Evolutionary conservation across 2,329 filamentous ascomycete genomes (phyloP).

Genomic region (Aspergillus luchuensis): DNA sequence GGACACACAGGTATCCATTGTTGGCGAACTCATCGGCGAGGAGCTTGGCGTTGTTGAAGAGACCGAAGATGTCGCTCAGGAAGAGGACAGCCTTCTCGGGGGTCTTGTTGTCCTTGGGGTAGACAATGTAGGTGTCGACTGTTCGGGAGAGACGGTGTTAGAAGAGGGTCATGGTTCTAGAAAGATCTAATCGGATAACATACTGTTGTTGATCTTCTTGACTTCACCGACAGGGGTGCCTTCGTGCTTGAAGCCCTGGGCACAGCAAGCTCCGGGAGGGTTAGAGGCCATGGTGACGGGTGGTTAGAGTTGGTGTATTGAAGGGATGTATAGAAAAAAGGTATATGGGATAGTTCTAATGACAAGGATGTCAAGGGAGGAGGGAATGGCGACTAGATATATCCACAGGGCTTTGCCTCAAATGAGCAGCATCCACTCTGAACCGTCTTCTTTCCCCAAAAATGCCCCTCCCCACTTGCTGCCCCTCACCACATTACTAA

Average conservation of each 20-base stretch:
- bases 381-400: background rate
- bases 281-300: slow-evolving; percentile 52
- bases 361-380: background rate
- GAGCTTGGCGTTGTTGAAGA: slow-evolving; percentile 62
- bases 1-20: slow-evolving; percentile 69
- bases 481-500: background rate
- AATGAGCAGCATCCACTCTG: background rate
- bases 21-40: slow-evolving; percentile 75
- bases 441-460: background rate
- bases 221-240: slow-evolving; percentile 52
- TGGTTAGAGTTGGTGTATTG: background rate
- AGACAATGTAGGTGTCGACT: slow-evolving; percentile 60
- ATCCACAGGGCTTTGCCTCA: background rate
- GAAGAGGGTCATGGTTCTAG: background rate
- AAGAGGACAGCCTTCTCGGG: slow-evolving; percentile 59
- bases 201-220: slow-evolving; percentile 51
- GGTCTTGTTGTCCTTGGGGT: slow-evolving; percentile 54
- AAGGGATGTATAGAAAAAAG: background rate
- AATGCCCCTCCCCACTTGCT: background rate
- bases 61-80: slow-evolving; percentile 61
- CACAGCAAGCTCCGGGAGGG: slow-evolving; percentile 52
- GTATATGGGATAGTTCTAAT: background rate
- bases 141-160: background rate
- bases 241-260: slow-evolving; percentile 54
- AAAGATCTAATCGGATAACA: slow-evolving; percentile 16